Evolutionary conservation across 345 rosid species (phyloP).

Genomic region (Gossypium turneri): DNA sequence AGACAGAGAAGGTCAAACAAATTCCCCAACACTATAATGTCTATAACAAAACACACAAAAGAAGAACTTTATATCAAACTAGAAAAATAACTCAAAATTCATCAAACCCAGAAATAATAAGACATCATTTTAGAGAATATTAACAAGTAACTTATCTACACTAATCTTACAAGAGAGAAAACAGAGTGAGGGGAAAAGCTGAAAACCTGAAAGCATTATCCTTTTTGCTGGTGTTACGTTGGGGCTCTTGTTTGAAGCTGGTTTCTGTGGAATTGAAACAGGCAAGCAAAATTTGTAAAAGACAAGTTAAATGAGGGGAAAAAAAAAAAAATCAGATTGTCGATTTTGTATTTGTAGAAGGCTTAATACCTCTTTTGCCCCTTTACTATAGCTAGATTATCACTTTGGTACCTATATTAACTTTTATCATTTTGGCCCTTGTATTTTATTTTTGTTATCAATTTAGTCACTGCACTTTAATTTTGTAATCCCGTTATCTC

Average conservation of each 20-base stretch:
- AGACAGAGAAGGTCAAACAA: not conserved
- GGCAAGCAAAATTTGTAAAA: not conserved
- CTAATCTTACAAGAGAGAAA: not conserved
- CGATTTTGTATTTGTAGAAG: not conserved
- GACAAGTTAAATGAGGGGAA: not conserved
- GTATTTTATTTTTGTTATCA: too few relatives aligned
- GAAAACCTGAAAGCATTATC: slow-evolving; percentile 10
- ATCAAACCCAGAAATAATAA: slow-evolving; percentile 4
- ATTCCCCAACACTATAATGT: not conserved
- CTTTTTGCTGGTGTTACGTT: not conserved
- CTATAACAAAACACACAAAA: not conserved
- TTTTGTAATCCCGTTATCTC: too few relatives aligned
- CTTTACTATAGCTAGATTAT: not conserved
- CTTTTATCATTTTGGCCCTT: too few relatives aligned
- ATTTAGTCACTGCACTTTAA: too few relatives aligned
- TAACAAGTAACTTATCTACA: not conserved
- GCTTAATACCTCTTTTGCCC: too few relatives aligned
- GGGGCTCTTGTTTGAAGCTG: not conserved
- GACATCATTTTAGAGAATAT: not conserved
- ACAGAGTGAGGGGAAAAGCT: not conserved
- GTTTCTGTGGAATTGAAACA: not conserved
- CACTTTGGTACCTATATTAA: too few relatives aligned
- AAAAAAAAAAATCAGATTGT: not conserved
- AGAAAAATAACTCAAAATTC: not conserved
- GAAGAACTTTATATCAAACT: not conserved